Conservation (phyloP, 1,284 basidiomycete genomes). For the Apiotrichum porosum region DNA sequence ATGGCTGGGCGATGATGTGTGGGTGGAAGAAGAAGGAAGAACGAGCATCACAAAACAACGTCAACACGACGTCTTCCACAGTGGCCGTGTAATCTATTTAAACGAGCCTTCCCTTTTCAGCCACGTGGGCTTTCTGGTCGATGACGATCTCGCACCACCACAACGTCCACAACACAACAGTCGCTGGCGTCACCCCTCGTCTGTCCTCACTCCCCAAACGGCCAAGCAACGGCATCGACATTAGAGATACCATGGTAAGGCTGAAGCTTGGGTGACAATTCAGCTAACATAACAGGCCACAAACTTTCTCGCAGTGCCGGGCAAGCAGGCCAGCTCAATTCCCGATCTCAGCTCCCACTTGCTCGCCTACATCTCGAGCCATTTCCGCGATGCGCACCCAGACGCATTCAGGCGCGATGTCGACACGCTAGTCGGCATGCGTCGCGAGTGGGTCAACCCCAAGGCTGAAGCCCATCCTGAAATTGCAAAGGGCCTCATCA, state of each 20-base stretch:
- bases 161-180: no score
- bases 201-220: no score
- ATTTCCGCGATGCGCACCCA: conserved; percentile 72
- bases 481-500: conserved; percentile 42
- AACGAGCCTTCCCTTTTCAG: no score
- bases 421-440: conserved; percentile 62
- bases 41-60: not conserved
- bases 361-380: conserved; percentile 62
- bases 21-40: not conserved
- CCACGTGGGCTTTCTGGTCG: no score
- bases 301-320: conserved; percentile 71
- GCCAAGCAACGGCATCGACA: no score
- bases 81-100: no score
- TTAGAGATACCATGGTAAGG: no score
- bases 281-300: conserved; percentile 14
- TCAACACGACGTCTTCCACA: no score
- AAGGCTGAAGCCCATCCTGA: conserved; percentile 55
- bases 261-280: no score
- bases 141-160: no score
- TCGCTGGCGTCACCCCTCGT: no score
- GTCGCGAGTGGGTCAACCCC: conserved; percentile 59
- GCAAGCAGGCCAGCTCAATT: conserved; percentile 65
- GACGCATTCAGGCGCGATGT: conserved; percentile 83
- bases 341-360: conserved; percentile 58
- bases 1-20: conserved; percentile 13